Percentiles rank a stretch among this genome's conserved stretches.
phyloP scores from a whole-genome alignment of 345 rosid genomes.

The Gossypium arboreum region DNA sequence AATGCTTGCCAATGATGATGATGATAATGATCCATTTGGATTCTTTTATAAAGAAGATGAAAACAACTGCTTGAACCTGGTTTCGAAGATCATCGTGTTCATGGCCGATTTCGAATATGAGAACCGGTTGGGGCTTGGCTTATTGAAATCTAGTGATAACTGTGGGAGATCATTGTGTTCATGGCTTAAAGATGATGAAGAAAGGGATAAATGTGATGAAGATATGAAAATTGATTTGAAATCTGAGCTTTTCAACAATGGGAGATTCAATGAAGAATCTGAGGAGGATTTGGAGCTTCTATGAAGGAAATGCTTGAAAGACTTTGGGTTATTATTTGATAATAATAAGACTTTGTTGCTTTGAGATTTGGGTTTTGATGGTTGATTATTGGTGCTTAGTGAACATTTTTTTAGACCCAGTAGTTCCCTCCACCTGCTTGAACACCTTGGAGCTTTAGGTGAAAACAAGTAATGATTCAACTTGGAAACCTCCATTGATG shows the following conservation, averaged over 20 bases:
- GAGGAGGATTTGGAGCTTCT: conserved; percentile 48
- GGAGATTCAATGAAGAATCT: conserved; percentile 51
- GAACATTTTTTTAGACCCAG: conserved; percentile 65
- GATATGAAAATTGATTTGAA: conserved; percentile 60
- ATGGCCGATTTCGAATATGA: too few relatives aligned
- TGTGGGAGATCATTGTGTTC: conserved; percentile 81
- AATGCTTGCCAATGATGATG: neutral
- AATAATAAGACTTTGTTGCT: conserved; percentile 20
- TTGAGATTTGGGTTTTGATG: conserved; percentile 23
- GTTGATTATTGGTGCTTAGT: conserved; percentile 29
- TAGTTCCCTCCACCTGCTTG: conserved; percentile 89
- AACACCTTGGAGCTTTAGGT: conserved; percentile 79
- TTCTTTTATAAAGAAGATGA: conserved; percentile 46
- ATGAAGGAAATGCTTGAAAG: conserved; percentile 60
- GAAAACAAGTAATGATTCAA: conserved; percentile 33
- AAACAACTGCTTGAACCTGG: conserved; percentile 50
- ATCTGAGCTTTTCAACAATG: conserved; percentile 63
- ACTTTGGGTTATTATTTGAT: conserved; percentile 35
- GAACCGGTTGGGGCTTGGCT: conserved; percentile 49
- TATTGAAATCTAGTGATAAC: conserved; percentile 75
- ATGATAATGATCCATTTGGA: conserved; percentile 10
- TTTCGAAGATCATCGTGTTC: conserved; percentile 38
- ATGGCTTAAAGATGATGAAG: conserved; percentile 83
- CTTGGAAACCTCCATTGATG: too few relatives aligned
- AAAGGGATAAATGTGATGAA: conserved; percentile 72